A percentile compares a stretch with the other conserved stretches of the same genome.
Evolutionary conservation across 2,329 filamentous ascomycete genomes (phyloP).

Genomic region (Sporothrix humicola): DNA sequence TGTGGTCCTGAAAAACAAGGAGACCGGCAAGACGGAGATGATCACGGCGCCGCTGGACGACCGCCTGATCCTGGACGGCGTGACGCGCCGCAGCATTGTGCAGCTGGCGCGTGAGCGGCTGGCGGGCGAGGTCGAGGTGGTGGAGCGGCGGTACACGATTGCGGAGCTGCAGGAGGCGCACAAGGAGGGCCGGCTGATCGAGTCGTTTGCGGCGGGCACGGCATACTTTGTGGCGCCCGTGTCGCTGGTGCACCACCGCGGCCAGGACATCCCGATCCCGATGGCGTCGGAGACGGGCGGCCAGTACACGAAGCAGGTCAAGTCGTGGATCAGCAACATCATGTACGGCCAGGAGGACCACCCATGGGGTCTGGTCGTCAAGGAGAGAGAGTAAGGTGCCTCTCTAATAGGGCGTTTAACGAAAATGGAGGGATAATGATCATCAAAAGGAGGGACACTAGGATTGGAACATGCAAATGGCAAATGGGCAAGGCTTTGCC

Average conservation of each 20-base stretch:
- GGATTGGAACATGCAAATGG: too few relatives aligned
- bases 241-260: constrained; percentile 70
- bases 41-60: constrained; percentile 84
- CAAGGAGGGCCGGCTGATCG: constrained; percentile 76
- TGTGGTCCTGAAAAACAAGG: constrained; percentile 75
- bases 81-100: constrained; percentile 81
- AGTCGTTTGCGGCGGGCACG: constrained; percentile 86
- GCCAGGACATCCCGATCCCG: constrained; percentile 66
- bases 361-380: constrained; percentile 71
- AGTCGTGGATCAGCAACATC: constrained; percentile 71
- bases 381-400: constrained; percentile 51
- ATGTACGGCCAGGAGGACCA: constrained; percentile 75
- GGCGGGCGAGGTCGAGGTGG: constrained; percentile 66
- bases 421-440: background rate
- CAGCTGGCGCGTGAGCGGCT: constrained; percentile 72
- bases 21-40: constrained; percentile 67
- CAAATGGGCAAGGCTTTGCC: background rate
- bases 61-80: constrained; percentile 83
- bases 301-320: constrained; percentile 65
- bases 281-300: constrained; percentile 60
- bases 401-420: background rate
- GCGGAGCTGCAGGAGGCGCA: constrained; percentile 74
- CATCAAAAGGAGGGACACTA: background rate
- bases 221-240: constrained; percentile 79
- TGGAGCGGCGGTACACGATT: constrained; percentile 85